Conservation (phyloP, 352 stramenopile species). For the Globisporangium acanthophoron region DNA sequence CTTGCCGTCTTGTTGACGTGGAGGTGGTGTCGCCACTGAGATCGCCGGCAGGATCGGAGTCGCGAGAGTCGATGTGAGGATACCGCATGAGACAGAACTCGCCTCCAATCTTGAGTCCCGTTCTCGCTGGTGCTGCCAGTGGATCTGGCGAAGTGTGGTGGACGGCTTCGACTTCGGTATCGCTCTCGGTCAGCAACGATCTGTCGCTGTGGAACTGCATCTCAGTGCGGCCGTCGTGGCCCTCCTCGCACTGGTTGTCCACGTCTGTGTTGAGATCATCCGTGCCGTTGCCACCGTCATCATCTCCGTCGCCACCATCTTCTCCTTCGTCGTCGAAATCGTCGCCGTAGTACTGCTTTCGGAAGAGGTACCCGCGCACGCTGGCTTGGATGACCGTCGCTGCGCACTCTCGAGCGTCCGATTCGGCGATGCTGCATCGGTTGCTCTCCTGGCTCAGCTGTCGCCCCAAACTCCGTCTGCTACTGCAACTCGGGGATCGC, state of each 20-base stretch:
- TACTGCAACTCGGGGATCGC: background rate
- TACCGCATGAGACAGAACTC: too few species aligned
- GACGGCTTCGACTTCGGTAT: too few species aligned
- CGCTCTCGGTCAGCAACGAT: too few species aligned
- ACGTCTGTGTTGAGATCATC: background rate
- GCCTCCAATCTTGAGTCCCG: too few species aligned
- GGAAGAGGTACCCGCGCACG: slow-evolving; percentile 13
- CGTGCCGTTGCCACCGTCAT: background rate
- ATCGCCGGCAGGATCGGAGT: too few species aligned
- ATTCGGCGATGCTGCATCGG: background rate
- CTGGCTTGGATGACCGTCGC: slow-evolving; percentile 7
- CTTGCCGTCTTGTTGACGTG: too few species aligned
- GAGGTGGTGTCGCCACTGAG: too few species aligned
- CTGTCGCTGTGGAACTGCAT: background rate
- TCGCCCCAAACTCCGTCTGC: background rate
- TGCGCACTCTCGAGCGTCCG: background rate
- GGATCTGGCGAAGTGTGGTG: too few species aligned
- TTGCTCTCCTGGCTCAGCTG: background rate
- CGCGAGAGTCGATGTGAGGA: too few species aligned
- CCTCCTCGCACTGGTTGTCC: background rate
- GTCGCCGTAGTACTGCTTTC: slow-evolving; percentile 11
- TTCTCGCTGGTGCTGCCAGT: too few species aligned
- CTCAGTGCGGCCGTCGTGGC: background rate
- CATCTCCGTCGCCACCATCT: background rate
- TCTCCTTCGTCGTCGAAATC: slow-evolving; percentile 1